Base-by-base conservation (phyloP, 768 basidiomycete genomes). In the Piloderma croceum region DNA sequence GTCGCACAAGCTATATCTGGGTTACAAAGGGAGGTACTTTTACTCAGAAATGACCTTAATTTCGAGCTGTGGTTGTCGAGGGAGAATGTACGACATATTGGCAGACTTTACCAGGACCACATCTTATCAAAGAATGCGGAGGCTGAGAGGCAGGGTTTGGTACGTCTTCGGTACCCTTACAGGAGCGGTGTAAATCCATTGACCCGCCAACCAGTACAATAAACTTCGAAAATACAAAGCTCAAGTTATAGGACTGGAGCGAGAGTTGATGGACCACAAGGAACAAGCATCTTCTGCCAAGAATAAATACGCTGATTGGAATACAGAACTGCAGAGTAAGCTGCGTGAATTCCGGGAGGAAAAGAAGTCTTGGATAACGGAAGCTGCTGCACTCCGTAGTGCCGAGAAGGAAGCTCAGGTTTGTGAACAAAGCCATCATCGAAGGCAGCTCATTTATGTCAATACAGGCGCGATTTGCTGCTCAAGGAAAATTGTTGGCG, bases 41-140 rank as follows among this genome's bases (percentile, higher is more conserved):
- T 90, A 21, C 65, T 91, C 21, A 71, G 83, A 36, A 88, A 80
- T 54, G 88, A 91, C 48, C 75, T 91, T 31, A 88, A 89, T 54
- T 88, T 90, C 45, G 85, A 91, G 62, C 67, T 82, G 19, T 92
- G 88, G 85, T 64, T 85, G 31, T 80, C 85, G 42, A 71, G 85
- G 47, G 81, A 90, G 60, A 88, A 89, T 43, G 73, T 83, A 38
- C 77, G 79, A 54, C 86, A 90, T 52, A 83, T 92, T 36, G 85
- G 82, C n/a, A 73, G 81, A 29, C 63, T 91, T 31, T 83, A 87
- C 51, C 74, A 82, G 47, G 81, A 87, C 48, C 79, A 77, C 23
- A 76, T 86, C 18, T 59, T 84, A 25, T 77, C 82, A 43, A 77
- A 76, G 53, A 81, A 76, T 34, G 85, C 84, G 19, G 90, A 92